Conservation (phyloP, 768 basidiomycete genomes). For the Leccinum obscurum region DNA sequence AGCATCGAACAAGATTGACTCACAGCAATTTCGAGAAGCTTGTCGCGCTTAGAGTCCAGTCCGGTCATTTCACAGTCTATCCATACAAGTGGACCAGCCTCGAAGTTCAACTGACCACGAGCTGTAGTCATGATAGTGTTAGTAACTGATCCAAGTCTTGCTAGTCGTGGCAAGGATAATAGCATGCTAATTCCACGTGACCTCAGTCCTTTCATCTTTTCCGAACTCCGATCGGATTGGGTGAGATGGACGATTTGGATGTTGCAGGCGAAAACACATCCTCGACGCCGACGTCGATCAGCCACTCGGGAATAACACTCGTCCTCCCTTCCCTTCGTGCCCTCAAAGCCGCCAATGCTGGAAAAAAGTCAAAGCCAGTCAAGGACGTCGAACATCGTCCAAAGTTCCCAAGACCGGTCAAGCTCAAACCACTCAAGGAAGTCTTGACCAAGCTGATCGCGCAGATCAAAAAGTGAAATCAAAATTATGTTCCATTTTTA, state of each 20-base stretch:
- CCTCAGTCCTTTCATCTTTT: background rate
- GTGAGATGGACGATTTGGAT: constrained; percentile 17
- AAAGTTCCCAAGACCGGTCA: constrained; percentile 55
- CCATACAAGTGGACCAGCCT: constrained; percentile 45
- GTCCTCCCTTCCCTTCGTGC: constrained; percentile 67
- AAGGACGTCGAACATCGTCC: constrained; percentile 30
- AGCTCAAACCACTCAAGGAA: constrained; percentile 79
- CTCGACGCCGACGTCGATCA: constrained; percentile 28
- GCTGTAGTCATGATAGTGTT: too few species aligned
- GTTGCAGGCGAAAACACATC: constrained; percentile 29
- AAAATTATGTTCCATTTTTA: background rate
- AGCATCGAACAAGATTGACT: background rate
- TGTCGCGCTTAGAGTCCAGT: constrained; percentile 62
- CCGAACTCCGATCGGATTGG: background rate
- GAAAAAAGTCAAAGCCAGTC: constrained; percentile 45
- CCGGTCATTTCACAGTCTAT: constrained; percentile 91
- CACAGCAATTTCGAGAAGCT: constrained; percentile 77
- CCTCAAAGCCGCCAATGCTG: constrained; percentile 55
- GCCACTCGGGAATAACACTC: constrained; percentile 57
- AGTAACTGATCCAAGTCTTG: too few species aligned
- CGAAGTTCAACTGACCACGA: constrained; percentile 4
- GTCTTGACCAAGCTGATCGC: constrained; percentile 63
- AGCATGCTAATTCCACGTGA: background rate
- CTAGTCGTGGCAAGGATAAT: too few species aligned
- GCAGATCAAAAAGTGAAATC: constrained; percentile 71